phyloP scores from a whole-genome alignment of 164 flowering plant genomes.

The Warburgia ugandensis region DNA sequence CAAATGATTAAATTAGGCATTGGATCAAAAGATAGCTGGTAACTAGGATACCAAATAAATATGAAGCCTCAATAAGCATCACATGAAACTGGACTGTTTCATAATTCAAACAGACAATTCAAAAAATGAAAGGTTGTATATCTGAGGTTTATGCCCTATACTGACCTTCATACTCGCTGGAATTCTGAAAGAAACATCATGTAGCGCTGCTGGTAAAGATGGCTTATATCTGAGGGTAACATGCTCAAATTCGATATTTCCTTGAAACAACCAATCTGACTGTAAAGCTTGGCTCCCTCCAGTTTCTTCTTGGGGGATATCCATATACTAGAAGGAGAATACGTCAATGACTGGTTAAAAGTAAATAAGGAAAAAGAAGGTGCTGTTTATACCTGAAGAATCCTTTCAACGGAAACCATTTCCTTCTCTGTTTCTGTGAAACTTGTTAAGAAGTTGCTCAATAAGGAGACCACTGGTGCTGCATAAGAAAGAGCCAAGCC shows the following conservation, averaged over 20 bases:
- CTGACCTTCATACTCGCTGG: constrained; percentile 65
- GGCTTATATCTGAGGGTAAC: constrained; percentile 79
- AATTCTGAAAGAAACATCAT: constrained; percentile 50
- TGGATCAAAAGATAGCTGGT: background rate
- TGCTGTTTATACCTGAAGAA: constrained; percentile 50
- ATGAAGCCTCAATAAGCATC: too few species aligned
- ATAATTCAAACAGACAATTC: too few species aligned
- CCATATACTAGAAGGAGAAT: constrained; percentile 60
- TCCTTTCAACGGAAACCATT: constrained; percentile 94
- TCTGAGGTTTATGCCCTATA: constrained; percentile 1
- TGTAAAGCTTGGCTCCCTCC: constrained; percentile 30
- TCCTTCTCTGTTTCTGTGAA: constrained; percentile 98
- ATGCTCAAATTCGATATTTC: constrained; percentile 64
- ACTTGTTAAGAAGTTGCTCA: constrained; percentile 84
- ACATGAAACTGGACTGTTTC: too few species aligned
- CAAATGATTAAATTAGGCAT: background rate
- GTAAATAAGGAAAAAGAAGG: background rate
- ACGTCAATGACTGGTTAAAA: constrained; percentile 7
- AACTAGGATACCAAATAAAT: too few species aligned
- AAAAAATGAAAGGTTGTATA: background rate
- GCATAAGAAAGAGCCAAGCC: constrained; percentile 98
- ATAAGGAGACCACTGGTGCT: constrained; percentile 74
- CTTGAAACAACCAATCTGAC: constrained; percentile 65
- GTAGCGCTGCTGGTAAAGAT: constrained; percentile 65
- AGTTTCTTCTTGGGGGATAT: constrained; percentile 74